Percentiles rank a stretch among this genome's conserved stretches.
Evolutionary conservation across 257 asterid species (phyloP).

Genomic region (Solanum piurae): DNA sequence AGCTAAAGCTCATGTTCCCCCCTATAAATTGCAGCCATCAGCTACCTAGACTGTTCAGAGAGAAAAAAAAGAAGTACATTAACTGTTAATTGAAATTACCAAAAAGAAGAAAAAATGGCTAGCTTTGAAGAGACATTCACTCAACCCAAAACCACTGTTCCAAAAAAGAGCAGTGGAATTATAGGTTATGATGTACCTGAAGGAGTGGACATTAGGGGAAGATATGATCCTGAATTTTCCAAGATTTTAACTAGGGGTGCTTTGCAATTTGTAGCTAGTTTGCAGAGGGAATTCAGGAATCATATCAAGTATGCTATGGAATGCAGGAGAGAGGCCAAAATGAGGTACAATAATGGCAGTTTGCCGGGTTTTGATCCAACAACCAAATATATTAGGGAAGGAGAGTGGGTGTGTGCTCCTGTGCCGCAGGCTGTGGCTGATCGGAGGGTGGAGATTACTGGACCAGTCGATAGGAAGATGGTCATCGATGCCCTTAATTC

Average conservation of each 20-base stretch:
- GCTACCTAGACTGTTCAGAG: not conserved
- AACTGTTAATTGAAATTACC: not conserved
- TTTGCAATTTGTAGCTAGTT: constrained; percentile 48
- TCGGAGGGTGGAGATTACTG: constrained; percentile 90
- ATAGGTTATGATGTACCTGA: constrained; percentile 66
- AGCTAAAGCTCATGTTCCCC: not conserved
- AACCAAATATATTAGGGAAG: constrained; percentile 52
- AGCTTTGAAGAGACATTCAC: constrained; percentile 45
- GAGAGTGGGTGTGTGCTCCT: constrained; percentile 65
- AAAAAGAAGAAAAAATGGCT: constrained; percentile 25
- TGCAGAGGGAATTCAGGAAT: constrained; percentile 69
- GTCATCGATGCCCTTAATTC: constrained; percentile 91
- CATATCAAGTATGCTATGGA: constrained; percentile 69
- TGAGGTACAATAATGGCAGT: constrained; percentile 45
- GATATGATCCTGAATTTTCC: constrained; percentile 61
- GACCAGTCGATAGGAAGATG: constrained; percentile 95
- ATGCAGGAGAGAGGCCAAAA: constrained; percentile 59
- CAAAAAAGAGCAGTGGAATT: constrained; percentile 1
- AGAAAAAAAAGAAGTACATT: not conserved
- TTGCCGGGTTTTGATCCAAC: constrained; percentile 80
- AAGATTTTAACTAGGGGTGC: constrained; percentile 56
- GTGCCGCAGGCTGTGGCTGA: constrained; percentile 74
- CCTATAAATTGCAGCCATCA: not conserved
- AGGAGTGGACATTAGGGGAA: constrained; percentile 75
- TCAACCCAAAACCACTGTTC: constrained; percentile 13